Evolutionary conservation across 2,329 filamentous ascomycete genomes (phyloP).

Genomic region (Orbilia oligospora): DNA sequence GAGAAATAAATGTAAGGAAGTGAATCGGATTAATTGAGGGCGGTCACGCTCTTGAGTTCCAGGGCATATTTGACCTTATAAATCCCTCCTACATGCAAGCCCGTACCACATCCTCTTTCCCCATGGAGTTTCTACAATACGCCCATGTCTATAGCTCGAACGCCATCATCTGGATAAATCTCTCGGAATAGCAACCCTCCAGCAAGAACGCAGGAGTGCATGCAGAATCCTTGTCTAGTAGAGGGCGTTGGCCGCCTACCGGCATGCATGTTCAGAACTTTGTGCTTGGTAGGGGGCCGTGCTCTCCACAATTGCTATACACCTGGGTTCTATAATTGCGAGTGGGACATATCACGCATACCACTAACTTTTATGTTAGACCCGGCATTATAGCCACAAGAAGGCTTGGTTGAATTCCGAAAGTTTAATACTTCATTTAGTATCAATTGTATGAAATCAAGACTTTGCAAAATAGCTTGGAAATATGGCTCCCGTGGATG

Average conservation of each 20-base stretch:
- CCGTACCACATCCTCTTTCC: conserved; percentile 27
- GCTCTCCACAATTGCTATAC: conserved; percentile 19
- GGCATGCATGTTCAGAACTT: conserved; percentile 37
- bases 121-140: conserved; percentile 25
- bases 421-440: neutral
- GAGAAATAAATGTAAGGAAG: neutral
- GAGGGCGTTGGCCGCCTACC: conserved; percentile 51
- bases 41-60: conserved; percentile 21
- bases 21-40: conserved; percentile 53
- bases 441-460: conserved; percentile 10
- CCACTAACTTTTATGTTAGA: neutral
- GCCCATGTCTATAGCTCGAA: conserved; percentile 38
- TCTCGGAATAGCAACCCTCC: conserved; percentile 48
- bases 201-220: conserved; percentile 36
- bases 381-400: conserved; percentile 12
- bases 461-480: conserved; percentile 14
- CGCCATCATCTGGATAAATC: conserved; percentile 58
- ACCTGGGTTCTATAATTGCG: neutral
- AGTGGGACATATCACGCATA: conserved; percentile 14
- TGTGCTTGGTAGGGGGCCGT: conserved; percentile 22
- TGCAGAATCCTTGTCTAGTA: conserved; percentile 44
- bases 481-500: neutral
- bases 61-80: conserved; percentile 54
- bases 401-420: conserved; percentile 5
- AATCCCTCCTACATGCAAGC: conserved; percentile 59